phyloP scores from a whole-genome alignment of 1,139 yeast genomes.

The Protomyces inouyei region DNA sequence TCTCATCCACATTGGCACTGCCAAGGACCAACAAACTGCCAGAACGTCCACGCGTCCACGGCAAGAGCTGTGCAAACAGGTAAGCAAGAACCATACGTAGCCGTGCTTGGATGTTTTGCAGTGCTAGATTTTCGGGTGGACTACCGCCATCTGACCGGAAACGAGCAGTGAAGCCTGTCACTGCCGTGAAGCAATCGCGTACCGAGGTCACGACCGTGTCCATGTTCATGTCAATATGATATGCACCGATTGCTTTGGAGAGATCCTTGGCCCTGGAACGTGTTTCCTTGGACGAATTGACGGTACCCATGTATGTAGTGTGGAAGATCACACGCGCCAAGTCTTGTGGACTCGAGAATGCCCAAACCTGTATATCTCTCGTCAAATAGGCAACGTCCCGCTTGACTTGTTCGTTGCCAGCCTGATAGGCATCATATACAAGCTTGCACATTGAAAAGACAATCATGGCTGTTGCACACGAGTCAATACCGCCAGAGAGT shows the following conservation, averaged over 20 bases:
- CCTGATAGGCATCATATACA: slow-evolving; percentile 61
- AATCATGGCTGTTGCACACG: slow-evolving; percentile 94
- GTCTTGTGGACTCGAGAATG: slow-evolving; percentile 4
- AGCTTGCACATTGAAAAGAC: slow-evolving; percentile 90
- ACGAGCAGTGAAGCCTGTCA: slow-evolving; percentile 83
- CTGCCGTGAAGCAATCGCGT: slow-evolving; percentile 69
- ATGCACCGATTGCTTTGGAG: slow-evolving; percentile 73
- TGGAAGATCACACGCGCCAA: slow-evolving; percentile 66
- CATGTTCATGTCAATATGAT: slow-evolving; percentile 88
- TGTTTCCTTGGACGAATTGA: slow-evolving; percentile 83
- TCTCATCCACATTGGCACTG: slow-evolving; percentile 94
- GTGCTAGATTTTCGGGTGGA: slow-evolving; percentile 80
- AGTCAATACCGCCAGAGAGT: slow-evolving; percentile 93
- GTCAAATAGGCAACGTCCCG: slow-evolving; percentile 74
- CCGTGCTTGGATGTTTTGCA: slow-evolving; percentile 94
- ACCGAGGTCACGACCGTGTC: slow-evolving; percentile 74
- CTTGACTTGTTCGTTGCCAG: slow-evolving; percentile 56
- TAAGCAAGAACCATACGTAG: slow-evolving; percentile 91
- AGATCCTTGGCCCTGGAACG: slow-evolving; percentile 75
- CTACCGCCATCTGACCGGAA: slow-evolving; percentile 93
- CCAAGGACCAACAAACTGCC: slow-evolving; percentile 88
- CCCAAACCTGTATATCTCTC: slow-evolving; percentile 61
- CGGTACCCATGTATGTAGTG: slow-evolving; percentile 93
- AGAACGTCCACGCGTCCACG: slow-evolving; percentile 79
- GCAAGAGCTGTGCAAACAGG: slow-evolving; percentile 85